Evolutionary conservation across 768 basidiomycete genomes (phyloP), one percentile per base, ranked within the genome.

Genomic region (Hygrophorus pudorinus): DNA sequence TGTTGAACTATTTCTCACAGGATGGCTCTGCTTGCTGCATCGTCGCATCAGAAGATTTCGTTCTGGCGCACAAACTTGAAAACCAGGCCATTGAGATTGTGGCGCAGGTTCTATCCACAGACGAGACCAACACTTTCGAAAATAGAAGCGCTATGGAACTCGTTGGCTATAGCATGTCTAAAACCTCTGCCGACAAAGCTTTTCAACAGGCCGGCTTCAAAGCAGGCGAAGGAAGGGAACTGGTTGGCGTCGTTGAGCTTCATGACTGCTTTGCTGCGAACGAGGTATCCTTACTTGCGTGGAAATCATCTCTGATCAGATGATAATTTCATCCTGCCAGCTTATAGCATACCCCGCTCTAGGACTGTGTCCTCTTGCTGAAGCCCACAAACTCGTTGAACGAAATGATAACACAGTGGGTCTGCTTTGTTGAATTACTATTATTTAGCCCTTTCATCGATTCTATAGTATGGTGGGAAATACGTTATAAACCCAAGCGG

Each of bases 1-100:
- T 46, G 10, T 31, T 38, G 36, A 16, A 37, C 17, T 41, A 20
- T 46, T 28, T 38, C 38, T 31, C 28, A 16, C 38, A 84, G 83
- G 81, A 86, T 51, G 81, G 81, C 16, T 82, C 81, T 17, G 83
- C 82, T 1, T 81, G 79, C 51, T 84, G 82, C 47, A 71, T 91
- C 43, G 68, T 91, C 20, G 85, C 79, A 4, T 85, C 84, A 0
- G 86, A 89, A 55, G 74, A 72, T 29, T 90, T 90, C 52, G 84
- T 91, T 5, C 80, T 75, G 39, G 58, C 64, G 0, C 78, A 87
- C 52, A 64, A 68, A 10, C 75, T 90, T 7, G 81, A 89, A 62
- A 91, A 88, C 56, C 88, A 91, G 55, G 85, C 86, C 12, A 86
- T 89, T 48, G 88, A 91, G 56, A 79, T 92, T 38, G 77, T 84